Base-by-base conservation (phyloP, 2,329 filamentous ascomycete species). In the Ciborinia camelliae region DNA sequence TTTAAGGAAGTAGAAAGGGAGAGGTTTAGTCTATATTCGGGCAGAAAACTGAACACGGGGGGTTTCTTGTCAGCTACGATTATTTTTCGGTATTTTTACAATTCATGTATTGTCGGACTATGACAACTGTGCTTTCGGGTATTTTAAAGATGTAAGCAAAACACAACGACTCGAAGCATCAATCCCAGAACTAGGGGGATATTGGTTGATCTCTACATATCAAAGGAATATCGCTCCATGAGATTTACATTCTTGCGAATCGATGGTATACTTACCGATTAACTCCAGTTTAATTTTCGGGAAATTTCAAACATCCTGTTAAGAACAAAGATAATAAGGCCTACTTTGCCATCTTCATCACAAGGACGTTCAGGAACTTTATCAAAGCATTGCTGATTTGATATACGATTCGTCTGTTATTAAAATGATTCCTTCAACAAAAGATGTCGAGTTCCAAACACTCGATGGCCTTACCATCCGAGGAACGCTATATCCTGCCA, bases 381-480 rank as follows among this genome's bases (percentile, higher is more conserved):
- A 32, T 28, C n/a, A 28, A 18, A 54, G 12, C 10, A 30, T 54
- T 28, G 14, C 28, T 15, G 51, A 14, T 28, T 54, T n/a, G 23
- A 54, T 30, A 54, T 35, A 54, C 15, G 51, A 28, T 18, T 54
- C 35, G 10, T 15, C 51, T n/a, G 51, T n/a, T 43, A 9, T 43
- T 43, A 18, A 43, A 43, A 57, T 41, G 60, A 45, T 35, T 15
- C 15, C 32, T 41, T 8, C 32, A 20, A 15, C 48, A 39, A 10
- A 71, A 65, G 72, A 76, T 50, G 74, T 80, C 53, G 75, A 79
- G 64, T 79, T 79, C 71, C 74, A 75, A 50, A 79, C 79, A 8
- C 55, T 79, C 3, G 78, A 80, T 68, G 77, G 77, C 8, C 51
- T 78, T 5, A 77, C 71, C 4, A 66, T 81, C 4, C 70, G 75